Evolutionary conservation across 768 basidiomycete genomes (phyloP), one percentile per base, ranked within the genome.

Genomic region (Lactarius trivialis): DNA sequence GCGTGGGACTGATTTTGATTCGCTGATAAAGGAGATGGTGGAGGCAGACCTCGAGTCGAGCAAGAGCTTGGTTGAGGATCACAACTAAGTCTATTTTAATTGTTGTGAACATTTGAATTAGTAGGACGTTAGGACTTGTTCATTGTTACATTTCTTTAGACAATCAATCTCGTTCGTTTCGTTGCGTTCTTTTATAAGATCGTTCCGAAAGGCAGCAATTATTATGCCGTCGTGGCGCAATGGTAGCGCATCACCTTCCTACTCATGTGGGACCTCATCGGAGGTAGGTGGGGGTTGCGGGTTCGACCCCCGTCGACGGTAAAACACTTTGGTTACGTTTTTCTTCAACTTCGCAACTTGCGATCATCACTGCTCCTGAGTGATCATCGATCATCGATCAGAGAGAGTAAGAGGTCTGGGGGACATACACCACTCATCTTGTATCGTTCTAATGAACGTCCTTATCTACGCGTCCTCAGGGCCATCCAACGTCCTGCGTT

Each of bases 11-110:
- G 79, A 83, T 68, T 98, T 97, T 71, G 85, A 93, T 65, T 75
- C 81, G 37, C 84, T 98, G 64, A 91, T 98, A 45, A 81, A 82
- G 68, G 93, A 98, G 81, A 97, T 98, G 95, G 92, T 97, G 28
- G 79, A 81, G 34, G 83, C 87, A 11, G 93, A 95, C 71, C 74
- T 94, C 69, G 80, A 84, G 71, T 85, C 89, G 53, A 82, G 86
- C 55, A 80, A 78, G 65, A 87, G 82, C 70, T 81, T 91, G 67
- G 77, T 93, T 28, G 91, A 93, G 73, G 87, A 93, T 72, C 91
- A 91, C 71, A 93, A 93, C 75, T 93, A 73, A 52, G 30, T 39
- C 7, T 33, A 50, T 45, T n/a, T 26, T 48, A 28, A 30, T 2
- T 61, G 32, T 48, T n/a, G 33, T 17, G 17, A 3, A 30, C 14